phyloP scores from a whole-genome alignment of 1,139 yeast species.

The Saccharomyces hybrid region DNA sequence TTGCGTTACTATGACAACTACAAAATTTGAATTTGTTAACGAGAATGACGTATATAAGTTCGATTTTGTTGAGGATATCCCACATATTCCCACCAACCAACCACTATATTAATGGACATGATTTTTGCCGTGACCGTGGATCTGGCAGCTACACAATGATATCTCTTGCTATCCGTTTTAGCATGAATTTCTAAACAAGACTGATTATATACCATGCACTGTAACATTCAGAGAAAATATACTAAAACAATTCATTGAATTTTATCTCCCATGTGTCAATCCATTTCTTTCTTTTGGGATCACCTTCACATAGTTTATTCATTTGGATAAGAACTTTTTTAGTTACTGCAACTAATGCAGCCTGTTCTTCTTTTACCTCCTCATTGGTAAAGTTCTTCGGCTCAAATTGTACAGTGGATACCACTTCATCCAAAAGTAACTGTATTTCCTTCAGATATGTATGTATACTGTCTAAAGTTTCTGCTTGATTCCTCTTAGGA shows the following conservation, averaged over 20 bases:
- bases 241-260: conserved; percentile 15
- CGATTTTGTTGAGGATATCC: neutral
- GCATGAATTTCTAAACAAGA: neutral
- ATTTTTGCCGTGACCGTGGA: neutral
- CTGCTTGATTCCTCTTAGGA: neutral
- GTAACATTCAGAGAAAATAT: neutral
- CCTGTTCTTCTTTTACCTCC: conserved; percentile 13
- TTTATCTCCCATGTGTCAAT: conserved; percentile 29
- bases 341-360: conserved; percentile 13
- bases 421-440: neutral
- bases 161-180: neutral
- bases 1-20: neutral
- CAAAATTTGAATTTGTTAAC: conserved; percentile 5
- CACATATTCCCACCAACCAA: neutral
- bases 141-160: neutral
- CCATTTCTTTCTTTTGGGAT: conserved; percentile 27
- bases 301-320: conserved; percentile 20
- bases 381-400: neutral
- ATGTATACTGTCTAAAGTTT: neutral
- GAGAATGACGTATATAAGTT: conserved; percentile 1
- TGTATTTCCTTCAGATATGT: neutral
- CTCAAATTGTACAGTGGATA: neutral
- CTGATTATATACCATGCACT: neutral
- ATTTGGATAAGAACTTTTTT: conserved; percentile 6
- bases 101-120: neutral